A percentile compares a stretch with the other conserved stretches of the same genome.
Conservation (phyloP, 306 rosid species). For the Purshia tridentata region DNA sequence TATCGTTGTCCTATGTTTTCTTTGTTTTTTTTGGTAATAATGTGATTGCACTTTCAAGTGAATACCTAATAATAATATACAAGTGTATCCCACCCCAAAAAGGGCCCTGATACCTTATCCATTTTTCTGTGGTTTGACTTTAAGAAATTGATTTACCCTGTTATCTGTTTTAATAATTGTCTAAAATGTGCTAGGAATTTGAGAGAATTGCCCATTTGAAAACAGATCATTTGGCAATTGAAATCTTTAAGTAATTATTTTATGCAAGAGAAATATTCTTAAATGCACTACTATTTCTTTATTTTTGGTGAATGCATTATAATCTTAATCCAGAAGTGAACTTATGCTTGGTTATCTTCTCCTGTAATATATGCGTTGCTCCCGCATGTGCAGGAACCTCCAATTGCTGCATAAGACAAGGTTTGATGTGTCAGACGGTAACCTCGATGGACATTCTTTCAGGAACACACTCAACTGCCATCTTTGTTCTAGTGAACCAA, state of each 20-base stretch:
- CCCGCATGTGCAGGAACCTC: constrained; percentile 60
- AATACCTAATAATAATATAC: background rate
- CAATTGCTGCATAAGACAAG: constrained; percentile 62
- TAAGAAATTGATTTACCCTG: background rate
- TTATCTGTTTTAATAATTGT: background rate
- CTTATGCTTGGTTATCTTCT: background rate
- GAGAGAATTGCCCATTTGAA: background rate
- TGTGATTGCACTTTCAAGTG: background rate
- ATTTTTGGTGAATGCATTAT: background rate
- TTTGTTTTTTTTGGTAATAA: background rate
- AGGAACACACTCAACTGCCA: constrained; percentile 23
- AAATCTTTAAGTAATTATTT: background rate
- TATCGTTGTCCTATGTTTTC: background rate
- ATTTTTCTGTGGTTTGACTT: background rate
- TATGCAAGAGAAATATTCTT: background rate
- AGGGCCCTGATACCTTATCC: background rate
- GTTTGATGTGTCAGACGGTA: constrained; percentile 28
- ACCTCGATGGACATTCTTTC: constrained; percentile 5
- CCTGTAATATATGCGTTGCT: constrained; percentile 8
- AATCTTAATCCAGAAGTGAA: background rate
- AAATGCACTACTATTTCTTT: background rate
- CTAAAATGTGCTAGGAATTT: background rate
- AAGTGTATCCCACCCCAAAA: background rate
- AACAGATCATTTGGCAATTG: background rate
- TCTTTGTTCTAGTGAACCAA: constrained; percentile 6